Percentiles rank a stretch among this genome's conserved stretches.
phyloP scores from a whole-genome alignment of 495 filamentous ascomycete species.

The Bacidia gigantensis region DNA sequence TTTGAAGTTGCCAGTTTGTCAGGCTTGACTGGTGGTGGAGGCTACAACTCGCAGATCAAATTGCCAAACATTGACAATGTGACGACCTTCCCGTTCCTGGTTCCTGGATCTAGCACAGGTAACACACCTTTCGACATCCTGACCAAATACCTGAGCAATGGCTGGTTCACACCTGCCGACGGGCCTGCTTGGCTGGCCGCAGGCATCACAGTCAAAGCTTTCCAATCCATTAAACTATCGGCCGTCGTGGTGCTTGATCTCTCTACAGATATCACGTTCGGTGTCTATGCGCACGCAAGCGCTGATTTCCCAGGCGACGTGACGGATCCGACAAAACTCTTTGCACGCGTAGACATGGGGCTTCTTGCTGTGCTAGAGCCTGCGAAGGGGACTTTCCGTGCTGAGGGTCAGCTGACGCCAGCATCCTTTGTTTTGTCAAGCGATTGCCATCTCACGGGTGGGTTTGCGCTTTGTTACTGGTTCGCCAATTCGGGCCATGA shows the following conservation, averaged over 20 bases:
- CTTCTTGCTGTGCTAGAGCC: conserved; percentile 27
- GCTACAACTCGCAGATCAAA: conserved; percentile 28
- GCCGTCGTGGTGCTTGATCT: conserved; percentile 28
- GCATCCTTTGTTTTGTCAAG: conserved; percentile 29
- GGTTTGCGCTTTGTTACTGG: conserved; percentile 35
- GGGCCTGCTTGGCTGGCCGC: conserved; percentile 25
- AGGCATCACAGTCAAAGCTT: conserved; percentile 28
- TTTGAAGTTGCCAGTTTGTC: conserved; percentile 30
- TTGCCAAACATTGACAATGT: conserved; percentile 25
- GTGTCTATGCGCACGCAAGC: conserved; percentile 28
- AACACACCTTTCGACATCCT: conserved; percentile 3
- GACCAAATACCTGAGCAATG: not conserved
- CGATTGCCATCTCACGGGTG: conserved; percentile 33
- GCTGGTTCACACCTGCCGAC: not conserved
- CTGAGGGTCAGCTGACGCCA: conserved; percentile 32
- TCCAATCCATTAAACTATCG: conserved; percentile 27
- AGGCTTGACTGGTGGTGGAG: conserved; percentile 30
- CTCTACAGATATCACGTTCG: conserved; percentile 20
- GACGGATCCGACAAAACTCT: conserved; percentile 7
- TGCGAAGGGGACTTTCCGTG: conserved; percentile 22
- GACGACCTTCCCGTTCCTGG: conserved; percentile 29
- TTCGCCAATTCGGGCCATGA: conserved; percentile 21
- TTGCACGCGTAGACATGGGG: conserved; percentile 32
- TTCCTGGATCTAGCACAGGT: not conserved
- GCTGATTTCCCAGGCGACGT: conserved; percentile 19